phyloP scores from a whole-genome alignment of 345 rosid genomes.

The Hibiscus mutabilis region DNA sequence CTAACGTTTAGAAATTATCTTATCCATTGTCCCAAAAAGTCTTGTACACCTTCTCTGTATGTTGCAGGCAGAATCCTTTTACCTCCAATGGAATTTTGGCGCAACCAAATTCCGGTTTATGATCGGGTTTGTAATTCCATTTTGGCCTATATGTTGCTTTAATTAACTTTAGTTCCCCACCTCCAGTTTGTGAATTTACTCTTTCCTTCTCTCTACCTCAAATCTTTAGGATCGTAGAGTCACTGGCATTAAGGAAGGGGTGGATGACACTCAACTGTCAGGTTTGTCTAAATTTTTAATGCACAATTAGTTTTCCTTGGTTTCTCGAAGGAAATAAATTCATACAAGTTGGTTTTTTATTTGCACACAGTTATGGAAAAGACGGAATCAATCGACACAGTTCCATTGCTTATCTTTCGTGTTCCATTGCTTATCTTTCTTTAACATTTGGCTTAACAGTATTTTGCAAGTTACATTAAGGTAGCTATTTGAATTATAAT shows the following conservation, averaged over 20 bases:
- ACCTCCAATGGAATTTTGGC: slow-evolving; percentile 71
- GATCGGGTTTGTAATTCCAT: slow-evolving; percentile 41
- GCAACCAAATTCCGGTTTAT: slow-evolving; percentile 70
- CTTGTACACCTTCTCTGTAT: background rate
- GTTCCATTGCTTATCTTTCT: no score
- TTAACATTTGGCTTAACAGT: background rate
- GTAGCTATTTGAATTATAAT: background rate
- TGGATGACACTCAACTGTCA: slow-evolving; percentile 10
- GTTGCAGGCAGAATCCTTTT: slow-evolving; percentile 71
- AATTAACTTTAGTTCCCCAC: background rate
- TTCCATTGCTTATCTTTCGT: no score
- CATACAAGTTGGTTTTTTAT: background rate
- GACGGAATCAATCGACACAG: no score
- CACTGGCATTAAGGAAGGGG: slow-evolving; percentile 30
- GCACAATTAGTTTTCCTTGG: background rate
- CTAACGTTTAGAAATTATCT: background rate
- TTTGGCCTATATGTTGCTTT: background rate
- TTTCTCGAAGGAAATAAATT: background rate
- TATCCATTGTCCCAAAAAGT: background rate
- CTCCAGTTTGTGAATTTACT: background rate
- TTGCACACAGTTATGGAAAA: background rate
- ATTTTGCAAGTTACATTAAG: background rate
- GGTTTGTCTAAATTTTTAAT: slow-evolving; percentile 20
- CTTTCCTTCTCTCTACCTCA: background rate
- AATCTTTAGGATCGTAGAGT: slow-evolving; percentile 30